These are phyloP conservation scores for Neoascochyta sp. DNA, from an alignment of 2,329 filamentous ascomycete genomes.

Conservation along the genomic window DNA sequence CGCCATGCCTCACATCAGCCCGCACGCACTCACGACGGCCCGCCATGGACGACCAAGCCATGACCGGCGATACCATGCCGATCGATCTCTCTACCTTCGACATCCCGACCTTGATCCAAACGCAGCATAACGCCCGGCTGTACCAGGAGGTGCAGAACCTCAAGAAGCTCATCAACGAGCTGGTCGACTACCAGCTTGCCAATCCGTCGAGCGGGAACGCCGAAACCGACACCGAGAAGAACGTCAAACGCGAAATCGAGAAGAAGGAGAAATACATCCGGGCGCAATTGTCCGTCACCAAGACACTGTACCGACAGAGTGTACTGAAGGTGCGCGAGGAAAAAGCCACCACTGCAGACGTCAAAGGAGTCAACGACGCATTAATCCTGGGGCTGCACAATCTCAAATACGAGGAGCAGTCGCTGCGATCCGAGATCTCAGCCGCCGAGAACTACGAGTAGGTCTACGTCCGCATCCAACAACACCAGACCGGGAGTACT, in stretches of 20 bases:
- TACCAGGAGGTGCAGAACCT: constrained; percentile 32
- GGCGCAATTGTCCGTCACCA: constrained; percentile 56
- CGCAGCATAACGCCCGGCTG: constrained; percentile 28
- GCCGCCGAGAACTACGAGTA: constrained; percentile 91
- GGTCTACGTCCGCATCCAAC: constrained; percentile 40
- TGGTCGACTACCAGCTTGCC: constrained; percentile 30
- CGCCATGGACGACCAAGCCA: constrained; percentile 10
- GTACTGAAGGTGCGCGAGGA: constrained; percentile 79
- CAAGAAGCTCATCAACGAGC: constrained; percentile 28
- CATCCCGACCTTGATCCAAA: constrained; percentile 25
- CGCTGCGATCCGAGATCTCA: constrained; percentile 82
- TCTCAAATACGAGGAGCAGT: constrained; percentile 90
- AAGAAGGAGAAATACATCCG: constrained; percentile 68
- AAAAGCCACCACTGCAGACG: constrained; percentile 80
- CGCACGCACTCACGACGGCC: constrained; percentile 1
- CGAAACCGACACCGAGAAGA: constrained; percentile 19
- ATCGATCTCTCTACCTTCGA: constrained; percentile 20
- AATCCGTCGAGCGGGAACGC: constrained; percentile 22
- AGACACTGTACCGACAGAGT: constrained; percentile 77
- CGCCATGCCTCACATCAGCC: no score
- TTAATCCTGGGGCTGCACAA: constrained; percentile 93
- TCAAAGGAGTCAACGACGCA: constrained; percentile 83
- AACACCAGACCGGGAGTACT: not conserved
- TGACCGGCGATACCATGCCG: constrained; percentile 8
- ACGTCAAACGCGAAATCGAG: constrained; percentile 22